These are phyloP conservation scores for Flaveria bidentis DNA, from an alignment of 129 eudicot genomes.

Conservation along the genomic window DNA sequence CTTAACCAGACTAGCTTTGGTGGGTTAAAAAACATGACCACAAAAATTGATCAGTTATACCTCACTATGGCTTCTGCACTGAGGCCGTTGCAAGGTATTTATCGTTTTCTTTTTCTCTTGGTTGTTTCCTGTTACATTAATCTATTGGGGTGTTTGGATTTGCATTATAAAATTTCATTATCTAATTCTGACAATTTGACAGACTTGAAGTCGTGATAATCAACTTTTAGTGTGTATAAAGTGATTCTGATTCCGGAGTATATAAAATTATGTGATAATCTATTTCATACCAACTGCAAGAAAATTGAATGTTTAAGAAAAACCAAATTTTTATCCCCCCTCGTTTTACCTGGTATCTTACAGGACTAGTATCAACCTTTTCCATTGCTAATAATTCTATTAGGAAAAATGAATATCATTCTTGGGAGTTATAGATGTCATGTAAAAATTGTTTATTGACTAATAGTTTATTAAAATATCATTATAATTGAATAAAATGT, in stretches of 20 bases:
- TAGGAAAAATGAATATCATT: no score
- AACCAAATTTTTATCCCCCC: neutral
- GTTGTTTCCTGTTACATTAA: constrained; percentile 1
- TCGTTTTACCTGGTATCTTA: no score
- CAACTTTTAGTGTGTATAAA: neutral
- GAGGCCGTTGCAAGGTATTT: constrained; percentile 69
- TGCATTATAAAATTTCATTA: neutral
- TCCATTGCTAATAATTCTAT: neutral
- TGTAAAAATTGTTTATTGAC: neutral
- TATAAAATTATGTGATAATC: neutral
- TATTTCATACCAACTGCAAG: neutral
- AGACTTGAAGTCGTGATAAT: neutral
- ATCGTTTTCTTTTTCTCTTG: neutral
- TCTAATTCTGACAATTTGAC: neutral
- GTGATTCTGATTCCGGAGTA: neutral
- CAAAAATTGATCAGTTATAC: constrained; percentile 69
- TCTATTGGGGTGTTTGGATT: constrained; percentile 10
- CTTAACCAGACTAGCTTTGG: constrained; percentile 72
- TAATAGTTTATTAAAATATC: neutral
- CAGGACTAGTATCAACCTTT: neutral
- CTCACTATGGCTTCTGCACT: constrained; percentile 61
- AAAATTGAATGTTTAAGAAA: neutral
- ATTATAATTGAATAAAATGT: constrained; percentile 3
- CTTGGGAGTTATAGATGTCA: neutral
- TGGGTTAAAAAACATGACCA: constrained; percentile 60